A percentile compares a stretch with the other conserved stretches of the same genome.
Conservation (phyloP, 352 stramenopile genomes). For the Phytophthora aleatoria region DNA sequence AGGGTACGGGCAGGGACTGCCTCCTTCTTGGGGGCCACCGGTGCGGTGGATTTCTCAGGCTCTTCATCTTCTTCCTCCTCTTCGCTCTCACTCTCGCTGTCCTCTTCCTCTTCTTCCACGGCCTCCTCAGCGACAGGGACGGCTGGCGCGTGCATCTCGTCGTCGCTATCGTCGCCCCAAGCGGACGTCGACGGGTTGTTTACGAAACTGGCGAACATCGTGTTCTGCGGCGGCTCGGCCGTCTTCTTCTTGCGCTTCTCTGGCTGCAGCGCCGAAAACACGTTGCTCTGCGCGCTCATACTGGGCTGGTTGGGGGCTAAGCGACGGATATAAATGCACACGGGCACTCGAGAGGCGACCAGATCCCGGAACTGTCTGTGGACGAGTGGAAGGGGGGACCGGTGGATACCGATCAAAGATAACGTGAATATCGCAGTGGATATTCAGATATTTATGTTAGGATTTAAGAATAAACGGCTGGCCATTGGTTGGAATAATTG, state of each 20-base stretch:
- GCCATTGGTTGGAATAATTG: background rate
- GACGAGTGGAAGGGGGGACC: slow-evolving; percentile 26
- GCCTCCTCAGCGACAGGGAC: slow-evolving; percentile 44
- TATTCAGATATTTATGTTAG: slow-evolving; percentile 1
- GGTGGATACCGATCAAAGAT: slow-evolving; percentile 11
- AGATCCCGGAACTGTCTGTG: slow-evolving; percentile 12
- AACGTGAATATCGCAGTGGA: slow-evolving; percentile 1
- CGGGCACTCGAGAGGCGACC: background rate
- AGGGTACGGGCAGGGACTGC: slow-evolving; percentile 43
- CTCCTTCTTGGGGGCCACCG: slow-evolving; percentile 41
- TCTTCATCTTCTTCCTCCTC: slow-evolving; percentile 63
- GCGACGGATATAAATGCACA: background rate
- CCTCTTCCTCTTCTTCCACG: slow-evolving; percentile 52
- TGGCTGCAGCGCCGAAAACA: slow-evolving; percentile 52
- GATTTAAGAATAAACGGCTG: background rate
- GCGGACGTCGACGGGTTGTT: slow-evolving; percentile 68
- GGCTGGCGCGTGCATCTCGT: slow-evolving; percentile 59
- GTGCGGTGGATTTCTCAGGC: slow-evolving; percentile 29
- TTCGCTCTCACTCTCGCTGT: slow-evolving; percentile 48
- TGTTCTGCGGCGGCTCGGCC: slow-evolving; percentile 45
- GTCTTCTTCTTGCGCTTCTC: slow-evolving; percentile 76
- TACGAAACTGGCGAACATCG: slow-evolving; percentile 75
- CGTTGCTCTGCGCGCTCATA: slow-evolving; percentile 44
- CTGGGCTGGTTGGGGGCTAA: background rate
- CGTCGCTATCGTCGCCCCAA: slow-evolving; percentile 73